A percentile compares a stretch with the other conserved stretches of the same genome.
These are phyloP conservation scores for Umbelopsis vinacea DNA, from an alignment of 192 early-diverging fungal species.

Conservation along the genomic window DNA sequence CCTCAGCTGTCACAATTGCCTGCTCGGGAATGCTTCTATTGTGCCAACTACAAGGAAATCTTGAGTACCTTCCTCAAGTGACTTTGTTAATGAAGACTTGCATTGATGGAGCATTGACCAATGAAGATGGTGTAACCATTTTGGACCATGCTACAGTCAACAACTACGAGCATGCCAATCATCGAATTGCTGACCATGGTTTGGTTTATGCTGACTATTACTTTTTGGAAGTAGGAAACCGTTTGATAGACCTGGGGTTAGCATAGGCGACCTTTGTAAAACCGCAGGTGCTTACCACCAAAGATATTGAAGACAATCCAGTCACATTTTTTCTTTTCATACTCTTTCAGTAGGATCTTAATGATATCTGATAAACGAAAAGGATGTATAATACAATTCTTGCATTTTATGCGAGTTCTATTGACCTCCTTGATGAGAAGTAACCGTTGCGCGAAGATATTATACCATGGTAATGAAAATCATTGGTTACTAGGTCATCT, in stretches of 20 bases:
- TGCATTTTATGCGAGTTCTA: too few relatives aligned
- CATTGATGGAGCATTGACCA: constrained; percentile 7
- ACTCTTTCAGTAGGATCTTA: too few relatives aligned
- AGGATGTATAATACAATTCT: too few relatives aligned
- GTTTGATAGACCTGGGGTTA: constrained; percentile 27
- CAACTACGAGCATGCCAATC: constrained; percentile 26
- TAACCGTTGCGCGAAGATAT: too few relatives aligned
- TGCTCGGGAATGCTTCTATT: constrained; percentile 28
- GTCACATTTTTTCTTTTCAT: too few relatives aligned
- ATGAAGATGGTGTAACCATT: constrained; percentile 9
- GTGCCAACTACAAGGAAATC: constrained; percentile 2
- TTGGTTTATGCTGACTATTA: constrained; percentile 31
- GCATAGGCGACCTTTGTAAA: background rate
- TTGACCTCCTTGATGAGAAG: too few relatives aligned
- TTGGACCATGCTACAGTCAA: constrained; percentile 26
- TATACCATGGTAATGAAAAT: too few relatives aligned
- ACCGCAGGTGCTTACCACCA: too few relatives aligned
- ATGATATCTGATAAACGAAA: too few relatives aligned
- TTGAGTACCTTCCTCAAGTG: constrained; percentile 13
- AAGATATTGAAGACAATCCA: too few relatives aligned
- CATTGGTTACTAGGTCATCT: too few relatives aligned
- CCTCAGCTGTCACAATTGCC: constrained; percentile 25
- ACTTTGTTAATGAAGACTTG: background rate
- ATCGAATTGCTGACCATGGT: constrained; percentile 22
- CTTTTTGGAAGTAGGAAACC: constrained; percentile 28